These are phyloP conservation scores for Parafenestella ontariensis DNA, from an alignment of 2,329 filamentous ascomycete species.

Conservation along the genomic window DNA sequence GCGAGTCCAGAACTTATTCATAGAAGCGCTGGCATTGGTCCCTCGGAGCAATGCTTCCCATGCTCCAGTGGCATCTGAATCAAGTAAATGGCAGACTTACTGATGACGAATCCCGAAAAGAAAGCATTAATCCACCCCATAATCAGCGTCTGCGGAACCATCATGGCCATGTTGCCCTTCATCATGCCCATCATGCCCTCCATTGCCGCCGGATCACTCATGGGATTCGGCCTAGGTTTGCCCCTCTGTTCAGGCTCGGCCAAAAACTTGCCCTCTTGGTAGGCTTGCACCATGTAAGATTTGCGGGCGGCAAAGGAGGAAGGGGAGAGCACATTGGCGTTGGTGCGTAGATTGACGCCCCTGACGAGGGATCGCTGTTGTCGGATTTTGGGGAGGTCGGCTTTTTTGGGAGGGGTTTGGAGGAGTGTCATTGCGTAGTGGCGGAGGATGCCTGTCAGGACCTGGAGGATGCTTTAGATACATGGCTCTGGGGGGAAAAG, in stretches of 20 bases:
- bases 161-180: conserved; percentile 99
- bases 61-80: neutral
- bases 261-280: conserved; percentile 84
- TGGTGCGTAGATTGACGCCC: conserved; percentile 82
- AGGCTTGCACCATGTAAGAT: conserved; percentile 79
- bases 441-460: conserved; percentile 91
- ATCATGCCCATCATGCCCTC: conserved; percentile 99
- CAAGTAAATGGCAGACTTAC: conserved; percentile 59
- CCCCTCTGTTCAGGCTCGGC: conserved; percentile 88
- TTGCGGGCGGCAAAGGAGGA: conserved; percentile 81
- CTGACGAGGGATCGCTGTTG: conserved; percentile 85
- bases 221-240: conserved; percentile 88
- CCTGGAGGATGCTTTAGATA: conserved; percentile 56
- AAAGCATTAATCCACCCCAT: conserved; percentile 99
- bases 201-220: conserved; percentile 95
- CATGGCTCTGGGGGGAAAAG: neutral
- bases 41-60: neutral
- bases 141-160: conserved; percentile 96
- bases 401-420: conserved; percentile 81
- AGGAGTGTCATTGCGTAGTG: conserved; percentile 97
- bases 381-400: conserved; percentile 75
- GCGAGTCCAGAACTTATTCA: neutral
- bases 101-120: conserved; percentile 97
- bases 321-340: conserved; percentile 79
- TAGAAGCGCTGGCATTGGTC: neutral